Percentiles rank a stretch among this genome's conserved stretches.
These are phyloP conservation scores for Auricularia sp. DNA, from an alignment of 768 basidiomycete species.

Conservation along the genomic window DNA sequence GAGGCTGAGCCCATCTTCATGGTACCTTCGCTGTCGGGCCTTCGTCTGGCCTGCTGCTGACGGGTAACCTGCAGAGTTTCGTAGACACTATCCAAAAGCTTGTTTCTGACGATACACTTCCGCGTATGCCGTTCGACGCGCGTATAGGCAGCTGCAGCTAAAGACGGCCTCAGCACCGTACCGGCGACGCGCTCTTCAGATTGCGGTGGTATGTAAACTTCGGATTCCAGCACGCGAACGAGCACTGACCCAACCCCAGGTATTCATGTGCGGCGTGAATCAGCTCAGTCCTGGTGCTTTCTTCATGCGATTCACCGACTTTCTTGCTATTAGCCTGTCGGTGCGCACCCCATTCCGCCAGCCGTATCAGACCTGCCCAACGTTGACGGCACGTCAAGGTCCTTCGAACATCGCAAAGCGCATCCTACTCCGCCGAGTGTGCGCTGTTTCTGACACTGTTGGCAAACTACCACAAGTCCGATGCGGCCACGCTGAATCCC, in stretches of 20 bases:
- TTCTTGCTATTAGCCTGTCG: conserved; percentile 39
- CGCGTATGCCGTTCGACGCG: conserved; percentile 27
- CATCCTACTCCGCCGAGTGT: conserved; percentile 49
- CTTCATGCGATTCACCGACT: conserved; percentile 54
- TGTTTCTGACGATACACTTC: conserved; percentile 33
- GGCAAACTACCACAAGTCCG: conserved; percentile 63
- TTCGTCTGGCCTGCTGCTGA: background rate
- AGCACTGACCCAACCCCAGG: conserved; percentile 37
- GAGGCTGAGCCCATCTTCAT: conserved; percentile 51
- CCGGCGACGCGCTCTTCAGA: background rate
- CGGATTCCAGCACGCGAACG: background rate
- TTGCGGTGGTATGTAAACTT: background rate
- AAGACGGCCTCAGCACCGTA: background rate
- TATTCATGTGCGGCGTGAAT: conserved; percentile 46
- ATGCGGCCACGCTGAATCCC: conserved; percentile 58
- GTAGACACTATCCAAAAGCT: conserved; percentile 36
- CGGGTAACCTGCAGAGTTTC: conserved; percentile 31
- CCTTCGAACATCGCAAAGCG: conserved; percentile 43
- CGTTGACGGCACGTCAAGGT: conserved; percentile 28
- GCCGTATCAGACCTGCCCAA: background rate
- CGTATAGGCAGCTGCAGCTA: conserved; percentile 2
- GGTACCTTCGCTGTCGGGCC: conserved; percentile 21
- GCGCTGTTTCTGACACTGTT: conserved; percentile 49
- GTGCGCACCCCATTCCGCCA: conserved; percentile 12
- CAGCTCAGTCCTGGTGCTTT: conserved; percentile 65